Base-by-base conservation (phyloP, 495 filamentous ascomycete genomes). In the Haplographium delicatum region DNA sequence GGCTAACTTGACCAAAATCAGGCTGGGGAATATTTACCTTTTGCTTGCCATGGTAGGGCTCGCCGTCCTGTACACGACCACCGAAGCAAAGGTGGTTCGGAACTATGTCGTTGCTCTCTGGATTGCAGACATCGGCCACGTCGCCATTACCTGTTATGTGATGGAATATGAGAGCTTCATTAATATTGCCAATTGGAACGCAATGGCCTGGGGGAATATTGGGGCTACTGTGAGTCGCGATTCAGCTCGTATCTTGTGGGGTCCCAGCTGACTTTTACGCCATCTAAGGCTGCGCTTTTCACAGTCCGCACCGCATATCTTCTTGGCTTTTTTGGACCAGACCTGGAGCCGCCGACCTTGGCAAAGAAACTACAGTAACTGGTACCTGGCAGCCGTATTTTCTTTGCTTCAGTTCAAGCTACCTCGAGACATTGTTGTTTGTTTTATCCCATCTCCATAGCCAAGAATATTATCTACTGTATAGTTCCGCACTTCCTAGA, bases 171-270 rank as follows among this genome's bases (percentile, higher is more conserved):
- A 74, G 2, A 62, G 61, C 13, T 74, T 79, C 43, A 16, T 77
- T 13, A 72, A 82, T 53, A 65, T 84, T 3, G 65, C 55, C 26
- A 66, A 62, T 3, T 91, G 85, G 86, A 89, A 86, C 54, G 62
- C 72, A 22, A 70, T 86, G 67, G 76, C 80, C 1, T 88, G 83
- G 82, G 86, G 86, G 9, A 89, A 89, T 57, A 71, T 91, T 38
- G 83, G 77, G 0, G 65, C 72, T 19, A 88, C 85, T 4, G 74
- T 78, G 31, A 44, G 42, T 7, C 10, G 15, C 9, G 34, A 9
- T 26, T 25, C 5, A 24, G 16, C 15, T 26, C 4, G n/a, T 26
- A 10, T 25, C 20, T 11, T 1, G n/a, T n/a, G n/a, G n/a, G n/a
- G n/a, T n/a, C n/a, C n/a, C 10, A 20, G 22, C 4, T 2, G 11